Base-by-base conservation (phyloP, 352 stramenopile species). In the Aphanomyces astaci region DNA sequence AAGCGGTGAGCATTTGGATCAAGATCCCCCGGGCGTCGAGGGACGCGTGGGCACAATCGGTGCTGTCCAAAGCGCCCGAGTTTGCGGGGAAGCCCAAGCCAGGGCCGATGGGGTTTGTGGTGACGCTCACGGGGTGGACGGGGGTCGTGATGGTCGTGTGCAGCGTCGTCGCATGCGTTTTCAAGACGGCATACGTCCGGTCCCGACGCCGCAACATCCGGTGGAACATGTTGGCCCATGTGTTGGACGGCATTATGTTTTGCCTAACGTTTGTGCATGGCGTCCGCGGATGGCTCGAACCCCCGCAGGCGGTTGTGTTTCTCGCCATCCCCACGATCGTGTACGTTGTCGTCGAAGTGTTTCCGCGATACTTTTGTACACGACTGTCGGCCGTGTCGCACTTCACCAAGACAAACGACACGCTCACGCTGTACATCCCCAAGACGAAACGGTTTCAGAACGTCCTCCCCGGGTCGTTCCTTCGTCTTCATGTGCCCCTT, bases 401-500 rank as follows among this genome's bases (percentile, higher is more conserved):
- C 53, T 43, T 43, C 15, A 27, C 62, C 11, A 51, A 40, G 45
- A 15, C 71, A 4, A 0, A 4, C 51, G 45, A 69, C 45, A 74
- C 66, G 2, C 64, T 79, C 4, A 70, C 71, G 24, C 51, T 81
- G 2, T 74, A 72, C 33, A 54, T 84, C 10, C 25, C 66, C 28
- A 80, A 80, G 63, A 72, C 77, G 3, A 17, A 64, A 24, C 45
- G 53, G 1, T 80, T 79, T 71, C 25, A 66, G 7, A 57, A 48
- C 30, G 71, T 78, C 46, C 46, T 76, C 43, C 73, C 74, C 3
- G 74, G 75, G 39, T 78, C 77, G 72, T 74, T 81, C 75, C 70
- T 83, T 7, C 89, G 89, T 51, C 33, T 95, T 25, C 74, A 86
- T 32, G 70, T 89, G 2, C 78, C 78, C 4, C 48, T 49, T 19